Evolutionary conservation across 75 land plant species (phyloP), one percentile per base, ranked within the genome.

Genomic region (Isoetes taiwanensis): DNA sequence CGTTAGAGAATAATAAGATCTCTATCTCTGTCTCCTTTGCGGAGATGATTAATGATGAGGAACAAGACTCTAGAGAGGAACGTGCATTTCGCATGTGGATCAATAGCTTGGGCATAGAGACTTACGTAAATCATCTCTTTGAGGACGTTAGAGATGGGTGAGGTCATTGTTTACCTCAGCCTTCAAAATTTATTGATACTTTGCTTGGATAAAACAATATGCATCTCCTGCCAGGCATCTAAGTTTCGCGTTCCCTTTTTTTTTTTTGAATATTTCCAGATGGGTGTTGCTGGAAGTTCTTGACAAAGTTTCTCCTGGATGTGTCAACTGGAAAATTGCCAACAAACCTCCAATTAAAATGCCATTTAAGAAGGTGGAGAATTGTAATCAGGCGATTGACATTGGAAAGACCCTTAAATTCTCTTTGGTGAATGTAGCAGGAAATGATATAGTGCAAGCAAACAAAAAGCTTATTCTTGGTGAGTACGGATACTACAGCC

Each of bases 131-230:
- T 65, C 83, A 82, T 65, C 76, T 89, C 30, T 93, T 87, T 67
- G 98, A 93, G 71, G 98, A 93, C 67, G 76, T 93, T 21, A 79
- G 96, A 64, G 76, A 79, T 72, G 98, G 98, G 98, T 91, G 16
- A 11, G 24, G 63, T 9, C 28, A 30, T 4, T 62, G 2, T 30
- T 34, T 11, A 11, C 19, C 27, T 1, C 28, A 40, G 11, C 50
- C 43, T 43, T 11, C 43, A n/a, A 19, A 24, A 21, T 19, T 19
- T 5, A 52, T 52, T 11, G 24, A 28, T 59, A 9, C 9, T 10
- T 10, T 37, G 39, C 9, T 14, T 37, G n/a, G n/a, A n/a, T n/a
- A n/a, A n/a, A n/a, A n/a, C n/a, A n/a, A n/a, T n/a, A n/a, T n/a
- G n/a, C n/a, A n/a, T n/a, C n/a, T n/a, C n/a, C n/a, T n/a, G n/a